A percentile compares a stretch with the other conserved stretches of the same genome.
Conservation (phyloP, 495 filamentous ascomycete species). For the Hypoxylon lienhwacheense region DNA sequence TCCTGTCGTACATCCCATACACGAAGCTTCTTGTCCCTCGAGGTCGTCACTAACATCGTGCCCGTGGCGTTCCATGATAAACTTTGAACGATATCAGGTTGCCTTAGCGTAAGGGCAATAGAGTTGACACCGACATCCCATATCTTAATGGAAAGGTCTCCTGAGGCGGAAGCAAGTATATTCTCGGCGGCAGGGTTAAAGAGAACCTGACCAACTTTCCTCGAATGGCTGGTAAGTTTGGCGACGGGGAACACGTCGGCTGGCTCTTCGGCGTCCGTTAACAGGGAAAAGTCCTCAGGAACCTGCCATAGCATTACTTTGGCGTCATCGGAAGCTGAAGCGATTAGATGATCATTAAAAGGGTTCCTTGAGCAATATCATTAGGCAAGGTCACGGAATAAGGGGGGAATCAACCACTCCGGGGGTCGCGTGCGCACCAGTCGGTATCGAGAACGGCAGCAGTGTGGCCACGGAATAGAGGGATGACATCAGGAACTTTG, state of each 20-base stretch:
- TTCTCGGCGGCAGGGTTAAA: conserved; percentile 98
- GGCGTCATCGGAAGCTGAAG: conserved; percentile 93
- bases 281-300: conserved; percentile 80
- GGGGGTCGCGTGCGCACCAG: conserved; percentile 65
- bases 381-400: conserved; percentile 39
- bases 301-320: conserved; percentile 97
- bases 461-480: conserved; percentile 93
- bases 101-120: conserved; percentile 70
- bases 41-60: conserved; percentile 86
- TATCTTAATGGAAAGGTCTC: conserved; percentile 91
- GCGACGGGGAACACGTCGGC: conserved; percentile 77
- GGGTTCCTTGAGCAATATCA: conserved; percentile 67
- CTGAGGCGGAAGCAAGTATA: conserved; percentile 91
- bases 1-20: conserved; percentile 97
- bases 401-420: conserved; percentile 25
- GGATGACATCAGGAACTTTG: conserved; percentile 87
- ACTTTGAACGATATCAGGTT: conserved; percentile 90
- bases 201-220: conserved; percentile 94
- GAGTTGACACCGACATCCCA: conserved; percentile 91
- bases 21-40: conserved; percentile 95
- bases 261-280: conserved; percentile 80
- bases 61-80: conserved; percentile 96
- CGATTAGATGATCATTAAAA: conserved; percentile 90
- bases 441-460: conserved; percentile 95
- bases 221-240: conserved; percentile 75